Percentiles rank a stretch among this genome's conserved stretches.
phyloP scores from a whole-genome alignment of 768 basidiomycete genomes.

The Boletus coccyginus region DNA sequence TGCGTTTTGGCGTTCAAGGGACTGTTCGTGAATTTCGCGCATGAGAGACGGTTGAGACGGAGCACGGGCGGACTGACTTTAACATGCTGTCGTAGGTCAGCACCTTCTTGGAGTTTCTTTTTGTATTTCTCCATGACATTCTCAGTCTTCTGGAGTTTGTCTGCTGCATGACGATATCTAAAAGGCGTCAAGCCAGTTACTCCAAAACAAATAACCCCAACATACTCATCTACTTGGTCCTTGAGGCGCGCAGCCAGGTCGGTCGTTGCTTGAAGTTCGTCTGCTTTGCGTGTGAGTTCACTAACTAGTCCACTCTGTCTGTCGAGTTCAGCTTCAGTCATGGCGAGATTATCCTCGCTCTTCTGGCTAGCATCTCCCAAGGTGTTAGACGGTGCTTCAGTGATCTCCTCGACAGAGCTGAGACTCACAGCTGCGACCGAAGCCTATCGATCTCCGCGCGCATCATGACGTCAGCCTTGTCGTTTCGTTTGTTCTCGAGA shows the following conservation, averaged over 20 bases:
- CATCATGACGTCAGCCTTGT: conserved; percentile 74
- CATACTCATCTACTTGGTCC: conserved; percentile 92
- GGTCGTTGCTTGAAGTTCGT: conserved; percentile 76
- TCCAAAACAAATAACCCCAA: neutral
- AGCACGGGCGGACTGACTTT: conserved; percentile 48
- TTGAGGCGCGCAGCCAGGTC: conserved; percentile 79
- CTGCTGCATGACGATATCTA: conserved; percentile 90
- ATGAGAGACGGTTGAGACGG: neutral
- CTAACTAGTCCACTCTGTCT: conserved; percentile 66
- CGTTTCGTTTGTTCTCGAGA: conserved; percentile 56
- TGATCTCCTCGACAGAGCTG: neutral
- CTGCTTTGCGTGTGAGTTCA: conserved; percentile 75
- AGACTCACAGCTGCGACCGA: conserved; percentile 77
- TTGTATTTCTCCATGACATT: conserved; percentile 99
- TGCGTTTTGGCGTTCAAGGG: conserved; percentile 90
- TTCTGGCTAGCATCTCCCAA: conserved; percentile 65
- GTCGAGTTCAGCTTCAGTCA: conserved; percentile 80
- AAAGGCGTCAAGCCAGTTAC: neutral
- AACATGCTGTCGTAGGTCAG: conserved; percentile 82
- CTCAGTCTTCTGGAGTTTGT: conserved; percentile 90
- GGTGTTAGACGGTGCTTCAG: conserved; percentile 22
- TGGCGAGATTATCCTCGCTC: conserved; percentile 87
- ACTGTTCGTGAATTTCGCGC: conserved; percentile 39
- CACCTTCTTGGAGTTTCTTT: conserved; percentile 95
- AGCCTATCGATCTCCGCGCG: conserved; percentile 81